Base-by-base conservation (phyloP, 768 basidiomycete species). In the Mycena alexandri region DNA sequence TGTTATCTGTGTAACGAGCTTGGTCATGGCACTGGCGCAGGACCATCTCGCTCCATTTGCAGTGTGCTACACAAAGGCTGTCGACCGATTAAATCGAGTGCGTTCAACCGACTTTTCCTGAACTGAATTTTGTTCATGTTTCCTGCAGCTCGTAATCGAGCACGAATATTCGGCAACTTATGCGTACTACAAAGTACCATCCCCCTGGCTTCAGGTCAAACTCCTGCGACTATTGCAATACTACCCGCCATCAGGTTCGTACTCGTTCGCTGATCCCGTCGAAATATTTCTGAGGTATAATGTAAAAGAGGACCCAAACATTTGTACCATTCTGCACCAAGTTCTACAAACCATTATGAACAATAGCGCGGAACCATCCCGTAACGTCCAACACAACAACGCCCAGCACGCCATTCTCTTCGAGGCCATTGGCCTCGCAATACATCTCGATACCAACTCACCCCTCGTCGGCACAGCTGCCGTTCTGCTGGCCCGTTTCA, bases 381-480 rank as follows among this genome's bases (percentile, higher is more conserved):
- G 93, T 70, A 98, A 99, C 72, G 93, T 98, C 14, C 98, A 99
- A 76, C 98, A 99, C 75, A 98, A 97, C 78, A 99, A 99, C 73
- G 98, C 97, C 12, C 97, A 98, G 75, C 95, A 99, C 75, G 93
- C 98, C 1, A 90, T 99, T n/a, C 86, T 99, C 16, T 99, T 99
- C 73, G 98, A 99, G 80, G 97, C 97, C 22, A 99, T 99, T 74
- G 85, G 94, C 68, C 89, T 99, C 47, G 96, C 96, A 16, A 99
- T 99, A 70, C 98, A 99, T 78, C 78, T 99, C 68, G 96, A 99
- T 79, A 90, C 94, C 58, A 94, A 89, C 67, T 98, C 96, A 3
- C 89, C 91, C 16, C 86, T 99, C 16, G 96, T 98, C 14, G 86
- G 88, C 63, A 93, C 90, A 8, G 95, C 98, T 29, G 94, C 96